phyloP scores from a whole-genome alignment of 1,139 yeast species.

The Arxiozyma heterogenica region DNA sequence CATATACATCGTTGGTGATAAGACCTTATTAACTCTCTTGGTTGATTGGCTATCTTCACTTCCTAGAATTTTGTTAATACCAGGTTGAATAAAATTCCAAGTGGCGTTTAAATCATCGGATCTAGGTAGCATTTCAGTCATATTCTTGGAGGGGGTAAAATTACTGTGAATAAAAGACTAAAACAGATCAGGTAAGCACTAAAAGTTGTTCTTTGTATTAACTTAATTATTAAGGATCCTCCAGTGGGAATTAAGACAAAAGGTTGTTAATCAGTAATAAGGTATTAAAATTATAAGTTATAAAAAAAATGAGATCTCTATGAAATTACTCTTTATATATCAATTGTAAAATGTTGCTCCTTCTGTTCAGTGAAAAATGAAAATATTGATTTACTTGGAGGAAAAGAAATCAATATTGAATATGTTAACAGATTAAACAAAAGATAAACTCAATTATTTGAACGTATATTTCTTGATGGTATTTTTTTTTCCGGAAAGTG shows the following conservation, averaged over 20 bases:
- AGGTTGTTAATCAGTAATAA: neutral
- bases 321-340: neutral
- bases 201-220: too few relatives aligned
- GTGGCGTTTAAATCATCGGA: conserved; percentile 55
- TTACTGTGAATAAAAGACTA: neutral
- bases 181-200: neutral
- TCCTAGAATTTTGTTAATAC: conserved; percentile 60
- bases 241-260: neutral
- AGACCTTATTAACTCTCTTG: conserved; percentile 45
- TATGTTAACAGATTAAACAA: neutral
- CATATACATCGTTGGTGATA: conserved; percentile 68
- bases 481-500: neutral
- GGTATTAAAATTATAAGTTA: neutral
- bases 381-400: neutral
- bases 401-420: neutral
- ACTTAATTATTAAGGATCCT: neutral
- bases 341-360: neutral
- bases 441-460: neutral
- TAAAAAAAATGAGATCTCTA: neutral
- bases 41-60: conserved; percentile 24
- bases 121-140: conserved; percentile 33
- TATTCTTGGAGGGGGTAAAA: conserved; percentile 6
- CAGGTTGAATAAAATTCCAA: conserved; percentile 71
- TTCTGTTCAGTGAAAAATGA: neutral
- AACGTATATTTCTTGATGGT: neutral